These are phyloP conservation scores for Annulohypoxylon bovei DNA, from an alignment of 495 filamentous ascomycete genomes.

Conservation along the genomic window DNA sequence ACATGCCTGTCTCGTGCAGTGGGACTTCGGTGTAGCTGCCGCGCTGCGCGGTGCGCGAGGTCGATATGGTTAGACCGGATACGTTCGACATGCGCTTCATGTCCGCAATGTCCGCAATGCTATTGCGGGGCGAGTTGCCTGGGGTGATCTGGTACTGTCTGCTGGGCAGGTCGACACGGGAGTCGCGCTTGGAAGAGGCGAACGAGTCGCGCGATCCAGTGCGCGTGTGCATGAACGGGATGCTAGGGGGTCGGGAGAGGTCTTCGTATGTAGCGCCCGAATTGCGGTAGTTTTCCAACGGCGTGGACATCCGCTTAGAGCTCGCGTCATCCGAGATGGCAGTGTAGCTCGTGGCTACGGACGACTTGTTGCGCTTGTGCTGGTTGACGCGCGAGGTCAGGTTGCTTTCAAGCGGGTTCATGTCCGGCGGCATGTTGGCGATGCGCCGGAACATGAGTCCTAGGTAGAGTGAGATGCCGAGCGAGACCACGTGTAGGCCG, in stretches of 20 bases:
- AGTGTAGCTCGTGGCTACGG: conserved; percentile 63
- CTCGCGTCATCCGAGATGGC: conserved; percentile 60
- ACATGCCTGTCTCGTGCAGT: conserved; percentile 47
- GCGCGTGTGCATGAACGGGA: conserved; percentile 82
- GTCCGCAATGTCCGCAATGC: conserved; percentile 47
- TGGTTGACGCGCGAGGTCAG: conserved; percentile 71
- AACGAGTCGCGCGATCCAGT: conserved; percentile 64
- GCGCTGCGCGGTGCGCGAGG: conserved; percentile 44
- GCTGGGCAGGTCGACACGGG: conserved; percentile 60
- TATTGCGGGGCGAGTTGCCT: conserved; percentile 58
- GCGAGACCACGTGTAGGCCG: conserved; percentile 74
- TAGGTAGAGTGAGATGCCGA: conserved; percentile 75
- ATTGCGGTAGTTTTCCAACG: conserved; percentile 55
- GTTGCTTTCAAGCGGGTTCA: conserved; percentile 90
- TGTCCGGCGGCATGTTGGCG: conserved; percentile 80
- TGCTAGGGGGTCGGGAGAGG: conserved; percentile 64
- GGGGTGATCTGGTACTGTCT: conserved; percentile 60
- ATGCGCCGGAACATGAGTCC: conserved; percentile 83
- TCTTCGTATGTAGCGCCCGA: conserved; percentile 65
- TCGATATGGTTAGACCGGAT: conserved; percentile 15
- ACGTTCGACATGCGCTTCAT: conserved; percentile 51
- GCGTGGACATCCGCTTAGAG: conserved; percentile 59
- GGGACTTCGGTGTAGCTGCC: conserved; percentile 54
- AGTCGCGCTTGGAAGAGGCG: conserved; percentile 57
- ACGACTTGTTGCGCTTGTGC: conserved; percentile 79